phyloP scores from a whole-genome alignment of 768 basidiomycete species.

The Butyriboletus loyo region DNA sequence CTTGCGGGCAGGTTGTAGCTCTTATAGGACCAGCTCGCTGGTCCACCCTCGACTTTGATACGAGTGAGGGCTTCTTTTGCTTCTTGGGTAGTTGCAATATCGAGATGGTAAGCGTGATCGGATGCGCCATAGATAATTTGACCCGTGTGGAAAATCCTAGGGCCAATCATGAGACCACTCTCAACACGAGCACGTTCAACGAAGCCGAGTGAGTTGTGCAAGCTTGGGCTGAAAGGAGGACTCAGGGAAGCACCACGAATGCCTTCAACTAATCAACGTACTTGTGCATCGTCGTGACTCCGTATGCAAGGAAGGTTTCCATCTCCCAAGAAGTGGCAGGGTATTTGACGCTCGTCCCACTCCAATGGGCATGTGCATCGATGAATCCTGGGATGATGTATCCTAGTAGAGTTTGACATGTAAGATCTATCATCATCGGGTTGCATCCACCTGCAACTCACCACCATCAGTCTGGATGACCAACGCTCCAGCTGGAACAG shows the following conservation, averaged over 20 bases:
- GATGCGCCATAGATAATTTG: constrained; percentile 47
- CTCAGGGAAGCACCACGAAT: neutral
- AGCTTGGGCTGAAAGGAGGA: constrained; percentile 50
- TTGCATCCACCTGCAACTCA: constrained; percentile 25
- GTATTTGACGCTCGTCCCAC: constrained; percentile 47
- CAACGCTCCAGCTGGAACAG: constrained; percentile 38
- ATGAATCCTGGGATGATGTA: constrained; percentile 71
- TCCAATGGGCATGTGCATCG: constrained; percentile 77
- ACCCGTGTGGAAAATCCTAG: constrained; percentile 72
- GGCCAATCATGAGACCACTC: constrained; percentile 64
- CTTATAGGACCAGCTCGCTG: constrained; percentile 71
- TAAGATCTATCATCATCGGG: neutral
- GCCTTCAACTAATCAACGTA: constrained; percentile 27
- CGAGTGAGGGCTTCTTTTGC: constrained; percentile 63
- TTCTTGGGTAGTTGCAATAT: constrained; percentile 58
- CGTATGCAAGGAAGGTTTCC: constrained; percentile 72
- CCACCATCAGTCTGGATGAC: constrained; percentile 62
- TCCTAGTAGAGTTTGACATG: constrained; percentile 35
- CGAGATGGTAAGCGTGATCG: constrained; percentile 59
- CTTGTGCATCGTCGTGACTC: constrained; percentile 78
- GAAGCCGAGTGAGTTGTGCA: constrained; percentile 58
- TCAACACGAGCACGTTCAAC: constrained; percentile 67
- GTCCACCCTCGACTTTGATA: constrained; percentile 71
- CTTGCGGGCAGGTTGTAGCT: constrained; percentile 71
- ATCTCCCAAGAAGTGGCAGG: constrained; percentile 73